A percentile compares a stretch with the other conserved stretches of the same genome.
phyloP scores from a whole-genome alignment of 2,329 filamentous ascomycete species.

The Fusarium albidum region DNA sequence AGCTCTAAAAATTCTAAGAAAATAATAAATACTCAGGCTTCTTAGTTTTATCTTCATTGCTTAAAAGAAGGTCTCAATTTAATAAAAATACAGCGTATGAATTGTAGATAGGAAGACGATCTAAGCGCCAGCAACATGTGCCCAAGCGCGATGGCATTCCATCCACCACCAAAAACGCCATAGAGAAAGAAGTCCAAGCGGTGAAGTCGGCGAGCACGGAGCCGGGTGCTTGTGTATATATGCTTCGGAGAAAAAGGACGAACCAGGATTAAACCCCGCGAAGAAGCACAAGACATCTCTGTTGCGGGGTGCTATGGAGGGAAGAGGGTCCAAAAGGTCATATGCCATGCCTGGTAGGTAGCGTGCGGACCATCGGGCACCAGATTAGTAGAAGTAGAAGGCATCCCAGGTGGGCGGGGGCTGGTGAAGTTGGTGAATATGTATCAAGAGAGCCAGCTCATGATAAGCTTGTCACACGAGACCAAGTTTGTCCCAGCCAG shows the following conservation, averaged over 20 bases:
- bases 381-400: constrained; percentile 9
- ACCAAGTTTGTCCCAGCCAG: constrained; percentile 28
- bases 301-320: constrained; percentile 23
- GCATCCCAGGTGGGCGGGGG: constrained; percentile 2
- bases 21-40: no score
- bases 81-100: no score
- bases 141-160: no score
- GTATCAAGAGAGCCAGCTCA: constrained; percentile 11
- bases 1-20: no score
- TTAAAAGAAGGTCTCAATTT: no score
- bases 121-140: no score
- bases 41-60: no score
- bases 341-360: constrained; percentile 17
- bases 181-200: neutral
- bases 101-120: no score
- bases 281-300: constrained; percentile 20
- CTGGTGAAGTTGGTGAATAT: neutral
- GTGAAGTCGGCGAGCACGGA: neutral
- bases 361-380: constrained; percentile 24
- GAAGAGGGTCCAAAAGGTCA: constrained; percentile 8
- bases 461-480: constrained; percentile 24
- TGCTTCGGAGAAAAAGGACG: neutral
- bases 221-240: constrained; percentile 13
- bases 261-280: constrained; percentile 21
- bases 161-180: neutral